Conservation (phyloP, 148 eudicot species). For the Simmondsia chinensis region DNA sequence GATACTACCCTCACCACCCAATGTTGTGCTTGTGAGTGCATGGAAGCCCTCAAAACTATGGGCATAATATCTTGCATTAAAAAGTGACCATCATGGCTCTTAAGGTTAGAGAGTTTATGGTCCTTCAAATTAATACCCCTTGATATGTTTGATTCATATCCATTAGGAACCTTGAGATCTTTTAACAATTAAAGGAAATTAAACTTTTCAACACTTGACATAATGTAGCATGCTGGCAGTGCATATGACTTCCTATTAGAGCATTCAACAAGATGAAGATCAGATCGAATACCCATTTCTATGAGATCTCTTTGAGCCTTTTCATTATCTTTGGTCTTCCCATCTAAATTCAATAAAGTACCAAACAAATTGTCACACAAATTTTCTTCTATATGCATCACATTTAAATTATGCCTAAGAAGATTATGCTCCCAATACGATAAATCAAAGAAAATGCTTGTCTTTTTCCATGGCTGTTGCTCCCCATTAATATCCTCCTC, state of each 20-base stretch:
- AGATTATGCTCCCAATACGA: too few species aligned
- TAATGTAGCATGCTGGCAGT: too few species aligned
- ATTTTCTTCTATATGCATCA: not conserved
- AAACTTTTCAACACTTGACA: not conserved
- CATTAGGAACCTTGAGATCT: not conserved
- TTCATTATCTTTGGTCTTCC: slow-evolving; percentile 1
- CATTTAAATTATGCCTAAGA: not conserved
- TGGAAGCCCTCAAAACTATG: not conserved
- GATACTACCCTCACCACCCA: not conserved
- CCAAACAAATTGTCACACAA: not conserved
- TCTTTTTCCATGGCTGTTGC: not conserved
- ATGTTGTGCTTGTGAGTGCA: not conserved
- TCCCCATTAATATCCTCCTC: not conserved
- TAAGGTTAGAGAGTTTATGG: not conserved
- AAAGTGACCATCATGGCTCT: slow-evolving; percentile 1
- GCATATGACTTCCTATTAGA: not conserved
- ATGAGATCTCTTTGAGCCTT: not conserved
- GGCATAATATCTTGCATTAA: slow-evolving; percentile 2
- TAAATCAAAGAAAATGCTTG: not conserved
- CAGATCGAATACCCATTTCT: not conserved
- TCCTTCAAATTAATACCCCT: slow-evolving; percentile 1
- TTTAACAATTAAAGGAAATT: not conserved
- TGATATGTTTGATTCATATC: slow-evolving; percentile 1
- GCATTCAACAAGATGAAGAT: not conserved
- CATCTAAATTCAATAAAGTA: not conserved